Evolutionary conservation across 2,329 filamentous ascomycete species (phyloP).

Genomic region (Neurospora sp.): DNA sequence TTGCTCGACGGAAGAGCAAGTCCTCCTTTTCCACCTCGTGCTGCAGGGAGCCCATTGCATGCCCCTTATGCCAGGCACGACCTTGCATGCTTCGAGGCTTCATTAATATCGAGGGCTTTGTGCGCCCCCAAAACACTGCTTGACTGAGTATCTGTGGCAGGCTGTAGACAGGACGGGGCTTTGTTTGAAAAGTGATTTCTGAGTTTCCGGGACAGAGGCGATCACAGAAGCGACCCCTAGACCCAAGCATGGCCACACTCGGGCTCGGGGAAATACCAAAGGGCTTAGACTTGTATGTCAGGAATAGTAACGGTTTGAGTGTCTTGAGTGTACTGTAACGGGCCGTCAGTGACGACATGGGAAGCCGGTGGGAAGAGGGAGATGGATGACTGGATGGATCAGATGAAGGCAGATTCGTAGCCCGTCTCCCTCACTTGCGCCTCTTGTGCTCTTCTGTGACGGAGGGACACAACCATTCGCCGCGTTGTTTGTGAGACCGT

Average conservation of each 20-base stretch:
- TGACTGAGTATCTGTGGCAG: not conserved
- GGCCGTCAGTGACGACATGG: not conserved
- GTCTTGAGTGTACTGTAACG: not conserved
- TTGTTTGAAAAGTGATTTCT: not conserved
- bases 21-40: not conserved
- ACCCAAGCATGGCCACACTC: not conserved
- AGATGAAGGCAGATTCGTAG: not conserved
- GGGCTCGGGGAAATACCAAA: not conserved
- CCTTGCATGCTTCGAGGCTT: not conserved
- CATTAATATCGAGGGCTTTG: not conserved
- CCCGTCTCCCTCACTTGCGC: not conserved
- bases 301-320: not conserved
- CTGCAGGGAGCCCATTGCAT: not conserved
- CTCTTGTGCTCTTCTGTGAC: not conserved
- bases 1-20: not conserved
- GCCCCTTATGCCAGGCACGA: not conserved
- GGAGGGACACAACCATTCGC: not conserved
- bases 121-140: not conserved
- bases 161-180: not conserved
- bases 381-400: not conserved
- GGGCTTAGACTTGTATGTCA: not conserved
- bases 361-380: not conserved
- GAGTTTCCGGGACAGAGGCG: not conserved
- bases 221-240: not conserved
- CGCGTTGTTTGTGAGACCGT: not conserved